Evolutionary conservation across 345 rosid genomes (phyloP), one percentile per base, ranked within the genome.

Genomic region (Gossypium turneri): DNA sequence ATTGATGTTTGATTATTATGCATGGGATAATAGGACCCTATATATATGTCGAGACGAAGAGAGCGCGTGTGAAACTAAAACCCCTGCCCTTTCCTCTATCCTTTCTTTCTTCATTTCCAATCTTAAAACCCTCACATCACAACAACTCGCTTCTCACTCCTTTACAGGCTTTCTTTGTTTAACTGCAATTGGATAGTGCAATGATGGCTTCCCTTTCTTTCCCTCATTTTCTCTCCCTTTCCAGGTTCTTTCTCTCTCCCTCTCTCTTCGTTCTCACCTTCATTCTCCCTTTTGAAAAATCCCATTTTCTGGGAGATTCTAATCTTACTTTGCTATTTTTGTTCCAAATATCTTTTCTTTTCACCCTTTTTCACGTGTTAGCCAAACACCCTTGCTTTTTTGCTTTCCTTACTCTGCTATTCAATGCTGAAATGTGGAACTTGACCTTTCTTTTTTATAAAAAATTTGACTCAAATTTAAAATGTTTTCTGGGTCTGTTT

Each of bases 201-300:
- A 11, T 8, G 75, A 90, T 91, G 97, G 85, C 87, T 73, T 85
- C 93, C 75, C 88, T 91, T 76, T 81, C 90, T 81, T 83, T 88
- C 86, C 71, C 84, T 75, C 88, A 86, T 43, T 86, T 85, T 76
- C 79, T 89, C 62, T 76, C 85, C 44, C 70, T 85, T 73, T 82
- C 94, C 87, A 91, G 98, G 98, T 90, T 76, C 78, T 34, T 62
- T 76, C 76, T 69, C 12, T 64, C 79, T 79, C 67, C 80, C 24
- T 20, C 17, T 52, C 27, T 20, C 12, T 24, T 56, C 13, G 11
- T 27, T 70, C 2, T 5, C 71, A 47, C 41, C 52, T 51, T 61
- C 51, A 45, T 41, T 4, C 71, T 24, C 43, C 41, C 41, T 34
- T 34, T 34, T 34, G 15, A 24, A 47, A 8, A 45, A 10, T 47